Base-by-base conservation (phyloP, 192 early-diverging fungal species). In the Backusella morwellensis region DNA sequence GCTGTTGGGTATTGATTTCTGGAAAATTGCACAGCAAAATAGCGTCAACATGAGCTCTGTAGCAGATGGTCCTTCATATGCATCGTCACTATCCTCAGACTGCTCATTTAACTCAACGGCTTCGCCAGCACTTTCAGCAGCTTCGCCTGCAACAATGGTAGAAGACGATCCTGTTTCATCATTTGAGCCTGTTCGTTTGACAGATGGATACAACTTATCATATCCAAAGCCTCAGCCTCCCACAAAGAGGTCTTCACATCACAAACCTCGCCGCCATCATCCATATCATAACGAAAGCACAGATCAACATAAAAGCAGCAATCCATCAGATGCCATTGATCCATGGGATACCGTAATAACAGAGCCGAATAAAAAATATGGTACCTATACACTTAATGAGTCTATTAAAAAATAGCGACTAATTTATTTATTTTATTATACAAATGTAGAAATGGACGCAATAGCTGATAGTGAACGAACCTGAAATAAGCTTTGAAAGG, bases 21-120 rank as follows among this genome's bases (percentile, higher is more conserved):
- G 70, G 70, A 72, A 72, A 50, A 72, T 72, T 47, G 70, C 70
- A 44, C 70, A 72, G 6, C 40, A 72, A 15, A 63, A 63, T 29
- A 63, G 56, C 0, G 11, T 3, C 56, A 63, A 63, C 11, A 63
- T 63, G 56, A 63, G 56, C 12, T 63, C 56, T 12, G 3, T 29
- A 12, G 34, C 42, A 72, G 40, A 72, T 19, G 42, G 40, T 8
- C 23, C 40, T 44, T 47, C 70, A 38, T 72, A 72, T 12, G 70
- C 70, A 12, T 72, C 70, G n/a, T 72, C 70, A 0, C 70, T 72
- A 42, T 72, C 70, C 2, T 72, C 70, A 32, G 70, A 72, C 6
- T 44, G 44, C 6, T 70, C 68, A 23, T 70, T 23, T 19, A 70
- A 70, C 21, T 70, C 68, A n/a, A 38, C 34, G 15, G 12, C 6